A percentile compares a stretch with the other conserved stretches of the same genome.
Conservation (phyloP, 441 rosid species). For the Arabidopsis lyrata region DNA sequence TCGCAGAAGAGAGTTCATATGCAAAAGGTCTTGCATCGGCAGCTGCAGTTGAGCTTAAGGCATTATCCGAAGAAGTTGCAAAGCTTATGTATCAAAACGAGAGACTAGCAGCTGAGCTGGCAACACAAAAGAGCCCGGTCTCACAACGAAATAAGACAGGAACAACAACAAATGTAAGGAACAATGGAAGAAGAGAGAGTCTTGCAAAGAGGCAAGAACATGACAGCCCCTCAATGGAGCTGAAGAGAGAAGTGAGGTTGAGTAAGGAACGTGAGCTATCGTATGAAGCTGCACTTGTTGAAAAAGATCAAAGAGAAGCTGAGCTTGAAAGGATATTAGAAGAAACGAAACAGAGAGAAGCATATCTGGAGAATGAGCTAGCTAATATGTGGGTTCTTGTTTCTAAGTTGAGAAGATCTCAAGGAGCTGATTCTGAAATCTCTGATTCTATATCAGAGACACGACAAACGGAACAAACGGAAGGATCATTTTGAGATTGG, state of each 20-base stretch:
- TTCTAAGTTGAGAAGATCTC: slow-evolving; percentile 80
- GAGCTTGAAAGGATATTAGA: slow-evolving; percentile 78
- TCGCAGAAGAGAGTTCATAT: slow-evolving; percentile 94
- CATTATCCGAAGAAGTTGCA: slow-evolving; percentile 93
- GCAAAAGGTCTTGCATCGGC: slow-evolving; percentile 99
- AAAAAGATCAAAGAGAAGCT: slow-evolving; percentile 78
- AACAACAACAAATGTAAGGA: slow-evolving; percentile 51
- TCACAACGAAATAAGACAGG: slow-evolving; percentile 58
- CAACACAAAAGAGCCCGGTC: slow-evolving; percentile 62
- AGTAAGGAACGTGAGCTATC: slow-evolving; percentile 82
- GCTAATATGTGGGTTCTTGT: slow-evolving; percentile 99
- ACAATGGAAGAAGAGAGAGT: slow-evolving; percentile 62
- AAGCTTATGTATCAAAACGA: slow-evolving; percentile 93
- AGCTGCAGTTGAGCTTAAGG: slow-evolving; percentile 98
- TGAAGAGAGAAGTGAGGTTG: slow-evolving; percentile 78
- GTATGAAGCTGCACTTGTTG: slow-evolving; percentile 71
- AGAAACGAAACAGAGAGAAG: slow-evolving; percentile 95
- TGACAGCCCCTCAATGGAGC: slow-evolving; percentile 58
- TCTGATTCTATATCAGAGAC: slow-evolving; percentile 50
- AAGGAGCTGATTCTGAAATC: slow-evolving; percentile 53
- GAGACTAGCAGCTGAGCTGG: slow-evolving; percentile 71
- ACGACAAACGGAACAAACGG: slow-evolving; percentile 19
- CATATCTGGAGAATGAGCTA: slow-evolving; percentile 93
- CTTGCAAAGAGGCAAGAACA: slow-evolving; percentile 68
- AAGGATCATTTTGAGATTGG: slow-evolving; percentile 42